phyloP scores from a whole-genome alignment of 768 basidiomycete species.

The Mycena crocata region DNA sequence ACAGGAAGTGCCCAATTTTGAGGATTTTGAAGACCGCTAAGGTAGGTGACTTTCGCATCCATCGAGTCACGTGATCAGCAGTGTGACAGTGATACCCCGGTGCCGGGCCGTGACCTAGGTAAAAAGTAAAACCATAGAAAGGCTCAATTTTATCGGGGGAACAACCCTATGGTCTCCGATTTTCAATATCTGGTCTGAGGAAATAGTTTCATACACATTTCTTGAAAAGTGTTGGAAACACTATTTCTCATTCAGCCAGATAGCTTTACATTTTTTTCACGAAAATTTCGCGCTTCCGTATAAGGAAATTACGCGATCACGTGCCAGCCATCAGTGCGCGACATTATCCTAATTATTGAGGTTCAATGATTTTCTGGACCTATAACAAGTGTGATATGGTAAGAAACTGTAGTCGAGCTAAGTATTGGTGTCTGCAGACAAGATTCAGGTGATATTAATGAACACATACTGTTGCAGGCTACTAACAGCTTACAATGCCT shows the following conservation, averaged over 20 bases:
- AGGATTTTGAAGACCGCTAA: too few relatives aligned
- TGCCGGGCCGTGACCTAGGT: background rate
- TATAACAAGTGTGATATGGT: too few relatives aligned
- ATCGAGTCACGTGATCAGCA: conserved; percentile 2
- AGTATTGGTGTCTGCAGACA: background rate
- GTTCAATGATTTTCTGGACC: background rate
- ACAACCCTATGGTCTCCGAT: conserved; percentile 8
- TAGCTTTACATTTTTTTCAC: background rate
- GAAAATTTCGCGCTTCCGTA: conserved; percentile 6
- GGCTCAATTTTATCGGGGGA: background rate
- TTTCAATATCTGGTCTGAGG: background rate
- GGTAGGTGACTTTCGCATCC: background rate
- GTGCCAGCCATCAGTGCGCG: background rate
- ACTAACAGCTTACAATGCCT: background rate
- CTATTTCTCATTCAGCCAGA: background rate
- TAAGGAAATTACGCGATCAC: conserved; percentile 2
- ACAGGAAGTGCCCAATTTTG: too few relatives aligned
- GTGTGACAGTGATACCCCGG: background rate
- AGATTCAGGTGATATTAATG: background rate
- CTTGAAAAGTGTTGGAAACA: conserved; percentile 1
- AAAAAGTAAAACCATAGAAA: conserved; percentile 6
- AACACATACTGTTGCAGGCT: background rate
- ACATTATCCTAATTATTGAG: background rate
- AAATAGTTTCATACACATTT: background rate
- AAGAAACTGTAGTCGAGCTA: background rate